Percentiles rank a stretch among this genome's conserved stretches.
phyloP scores from a whole-genome alignment of 1,284 basidiomycete species.

The Mycena citricolor region DNA sequence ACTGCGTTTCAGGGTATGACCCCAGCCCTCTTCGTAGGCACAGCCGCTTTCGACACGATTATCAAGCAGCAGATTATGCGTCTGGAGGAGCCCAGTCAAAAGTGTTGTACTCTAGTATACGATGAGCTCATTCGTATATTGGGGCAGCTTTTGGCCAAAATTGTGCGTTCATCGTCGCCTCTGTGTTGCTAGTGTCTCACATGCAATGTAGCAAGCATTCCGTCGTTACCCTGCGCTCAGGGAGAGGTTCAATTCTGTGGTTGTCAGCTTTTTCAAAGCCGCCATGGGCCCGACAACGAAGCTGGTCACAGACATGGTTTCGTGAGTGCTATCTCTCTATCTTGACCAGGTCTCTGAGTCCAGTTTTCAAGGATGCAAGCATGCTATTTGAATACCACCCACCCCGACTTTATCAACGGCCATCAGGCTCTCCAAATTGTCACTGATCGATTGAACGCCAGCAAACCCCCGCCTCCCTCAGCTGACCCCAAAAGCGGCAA shows the following conservation, averaged over 20 bases:
- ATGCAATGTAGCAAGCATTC: slow-evolving; percentile 76
- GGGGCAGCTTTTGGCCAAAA: slow-evolving; percentile 84
- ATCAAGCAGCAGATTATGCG: slow-evolving; percentile 99
- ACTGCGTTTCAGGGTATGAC: slow-evolving; percentile 75
- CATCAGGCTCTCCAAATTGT: slow-evolving; percentile 94
- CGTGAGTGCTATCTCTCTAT: slow-evolving; percentile 40
- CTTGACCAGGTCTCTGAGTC: too few species aligned
- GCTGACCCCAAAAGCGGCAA: slow-evolving; percentile 74
- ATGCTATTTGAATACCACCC: slow-evolving; percentile 98
- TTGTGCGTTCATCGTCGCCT: slow-evolving; percentile 55
- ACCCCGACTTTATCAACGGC: slow-evolving; percentile 96
- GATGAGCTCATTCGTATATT: slow-evolving; percentile 97
- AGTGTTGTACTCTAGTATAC: slow-evolving; percentile 93
- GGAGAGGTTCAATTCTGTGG: slow-evolving; percentile 92
- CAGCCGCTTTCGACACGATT: slow-evolving; percentile 95
- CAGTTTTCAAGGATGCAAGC: slow-evolving; percentile 97
- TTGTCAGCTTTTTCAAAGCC: slow-evolving; percentile 95
- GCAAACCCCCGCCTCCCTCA: slow-evolving; percentile 62
- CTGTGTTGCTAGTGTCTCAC: slow-evolving; percentile 4
- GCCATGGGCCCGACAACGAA: slow-evolving; percentile 94
- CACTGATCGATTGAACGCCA: slow-evolving; percentile 79
- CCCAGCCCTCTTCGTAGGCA: slow-evolving; percentile 94
- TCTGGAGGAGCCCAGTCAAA: slow-evolving; percentile 89
- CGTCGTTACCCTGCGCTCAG: slow-evolving; percentile 91
- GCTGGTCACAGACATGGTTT: slow-evolving; percentile 89